A percentile compares a stretch with the other conserved stretches of the same genome.
Conservation (phyloP, 176 grass and related monocot species). For the Rhynchospora breviuscula region DNA sequence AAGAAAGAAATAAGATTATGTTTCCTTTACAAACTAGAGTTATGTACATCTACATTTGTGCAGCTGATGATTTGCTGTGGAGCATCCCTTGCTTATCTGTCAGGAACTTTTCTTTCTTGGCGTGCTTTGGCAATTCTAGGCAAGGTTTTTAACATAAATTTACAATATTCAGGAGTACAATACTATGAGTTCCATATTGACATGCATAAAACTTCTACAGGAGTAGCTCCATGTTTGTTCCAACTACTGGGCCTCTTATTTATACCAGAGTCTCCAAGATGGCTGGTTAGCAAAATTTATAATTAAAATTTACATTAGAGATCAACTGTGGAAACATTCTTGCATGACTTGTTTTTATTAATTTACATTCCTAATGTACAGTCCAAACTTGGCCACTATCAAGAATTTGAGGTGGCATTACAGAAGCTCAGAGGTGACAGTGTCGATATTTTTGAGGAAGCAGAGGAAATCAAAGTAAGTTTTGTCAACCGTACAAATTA, state of each 20-base stretch:
- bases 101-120: slow-evolving; percentile 63
- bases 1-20: neutral
- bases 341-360: neutral
- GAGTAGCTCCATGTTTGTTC: slow-evolving; percentile 55
- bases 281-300: slow-evolving; percentile 51
- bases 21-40: neutral
- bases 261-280: slow-evolving; percentile 81
- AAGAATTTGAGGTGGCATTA: slow-evolving; percentile 39
- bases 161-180: neutral
- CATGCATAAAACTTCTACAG: slow-evolving; percentile 32
- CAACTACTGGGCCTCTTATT: slow-evolving; percentile 58
- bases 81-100: slow-evolving; percentile 49
- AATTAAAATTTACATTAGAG: slow-evolving; percentile 2
- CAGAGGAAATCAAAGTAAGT: slow-evolving; percentile 61
- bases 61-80: slow-evolving; percentile 91
- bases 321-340: neutral
- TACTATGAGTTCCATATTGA: neutral
- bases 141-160: slow-evolving; percentile 26
- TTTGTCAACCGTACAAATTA: neutral
- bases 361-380: slow-evolving; percentile 14
- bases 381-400: slow-evolving; percentile 35
- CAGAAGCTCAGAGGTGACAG: slow-evolving; percentile 55
- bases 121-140: slow-evolving; percentile 67
- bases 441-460: slow-evolving; percentile 53
- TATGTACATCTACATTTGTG: neutral